Conservation (phyloP, 441 rosid species). For the Geranium incanum region DNA sequence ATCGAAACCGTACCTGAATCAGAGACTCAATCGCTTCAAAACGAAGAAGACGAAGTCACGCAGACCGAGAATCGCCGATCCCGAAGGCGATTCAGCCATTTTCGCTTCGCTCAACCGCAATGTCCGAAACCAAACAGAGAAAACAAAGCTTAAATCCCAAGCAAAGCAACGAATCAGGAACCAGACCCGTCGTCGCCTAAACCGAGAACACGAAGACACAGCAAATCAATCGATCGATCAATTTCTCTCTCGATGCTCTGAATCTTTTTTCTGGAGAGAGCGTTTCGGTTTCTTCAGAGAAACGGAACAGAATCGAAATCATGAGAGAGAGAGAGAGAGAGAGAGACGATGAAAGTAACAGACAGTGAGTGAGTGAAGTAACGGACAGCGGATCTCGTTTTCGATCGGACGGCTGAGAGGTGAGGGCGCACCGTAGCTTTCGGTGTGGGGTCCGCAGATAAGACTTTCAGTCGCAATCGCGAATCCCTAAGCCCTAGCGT, state of each 20-base stretch:
- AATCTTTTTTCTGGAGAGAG: neutral
- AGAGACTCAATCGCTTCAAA: neutral
- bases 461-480: neutral
- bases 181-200: neutral
- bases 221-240: neutral
- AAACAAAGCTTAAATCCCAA: neutral
- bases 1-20: neutral
- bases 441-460: neutral
- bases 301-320: slow-evolving; percentile 1
- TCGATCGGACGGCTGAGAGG: slow-evolving; percentile 33
- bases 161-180: slow-evolving; percentile 1
- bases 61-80: neutral
- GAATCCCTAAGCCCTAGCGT: slow-evolving; percentile 25
- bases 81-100: neutral
- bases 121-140: neutral
- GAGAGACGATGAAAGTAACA: neutral
- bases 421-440: slow-evolving; percentile 12
- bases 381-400: slow-evolving; percentile 17
- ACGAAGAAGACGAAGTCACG: neutral
- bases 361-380: slow-evolving; percentile 9
- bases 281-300: neutral
- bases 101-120: neutral
- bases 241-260: neutral
- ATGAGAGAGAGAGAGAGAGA: neutral
- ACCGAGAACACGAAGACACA: neutral